phyloP scores from a whole-genome alignment of 2,329 filamentous ascomycete genomes.

The Cryphonectria parasitica region DNA sequence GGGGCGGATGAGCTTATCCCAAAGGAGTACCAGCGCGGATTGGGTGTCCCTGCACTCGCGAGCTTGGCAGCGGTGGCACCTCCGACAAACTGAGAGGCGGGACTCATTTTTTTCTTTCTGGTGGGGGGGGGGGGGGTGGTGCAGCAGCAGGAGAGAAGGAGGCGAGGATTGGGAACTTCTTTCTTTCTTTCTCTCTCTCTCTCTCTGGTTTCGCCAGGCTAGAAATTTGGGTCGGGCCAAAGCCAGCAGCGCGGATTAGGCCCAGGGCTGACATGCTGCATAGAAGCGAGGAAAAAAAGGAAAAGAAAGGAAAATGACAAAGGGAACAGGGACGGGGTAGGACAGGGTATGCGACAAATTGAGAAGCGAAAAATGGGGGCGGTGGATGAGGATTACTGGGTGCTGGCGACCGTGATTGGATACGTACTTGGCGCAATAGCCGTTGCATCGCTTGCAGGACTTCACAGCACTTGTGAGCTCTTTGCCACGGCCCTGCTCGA shows the following conservation, averaged over 20 bases:
- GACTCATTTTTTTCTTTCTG: neutral
- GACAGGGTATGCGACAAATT: slow-evolving; percentile 17
- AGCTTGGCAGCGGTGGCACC: slow-evolving; percentile 18
- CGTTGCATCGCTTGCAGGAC: slow-evolving; percentile 87
- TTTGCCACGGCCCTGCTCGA: slow-evolving; percentile 91
- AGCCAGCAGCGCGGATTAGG: slow-evolving; percentile 4
- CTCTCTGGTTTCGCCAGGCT: slow-evolving; percentile 11
- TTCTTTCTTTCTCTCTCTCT: neutral
- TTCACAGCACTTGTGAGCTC: slow-evolving; percentile 96
- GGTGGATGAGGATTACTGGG: slow-evolving; percentile 25
- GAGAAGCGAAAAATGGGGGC: slow-evolving; percentile 27
- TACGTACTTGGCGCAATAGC: slow-evolving; percentile 87
- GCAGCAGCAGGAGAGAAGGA: neutral
- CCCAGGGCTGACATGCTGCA: slow-evolving; percentile 25
- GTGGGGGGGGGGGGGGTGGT: neutral
- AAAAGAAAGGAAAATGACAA: neutral
- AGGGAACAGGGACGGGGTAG: slow-evolving; percentile 14
- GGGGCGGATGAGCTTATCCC: slow-evolving; percentile 14
- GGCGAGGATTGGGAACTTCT: neutral
- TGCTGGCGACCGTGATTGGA: slow-evolving; percentile 19
- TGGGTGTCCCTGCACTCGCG: slow-evolving; percentile 17
- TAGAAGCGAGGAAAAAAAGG: neutral
- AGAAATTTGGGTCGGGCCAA: slow-evolving; percentile 7
- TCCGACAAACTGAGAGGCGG: slow-evolving; percentile 9
- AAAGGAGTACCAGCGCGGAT: slow-evolving; percentile 23